phyloP scores from a whole-genome alignment of 352 stramenopile species.

The Globisporangium solare region DNA sequence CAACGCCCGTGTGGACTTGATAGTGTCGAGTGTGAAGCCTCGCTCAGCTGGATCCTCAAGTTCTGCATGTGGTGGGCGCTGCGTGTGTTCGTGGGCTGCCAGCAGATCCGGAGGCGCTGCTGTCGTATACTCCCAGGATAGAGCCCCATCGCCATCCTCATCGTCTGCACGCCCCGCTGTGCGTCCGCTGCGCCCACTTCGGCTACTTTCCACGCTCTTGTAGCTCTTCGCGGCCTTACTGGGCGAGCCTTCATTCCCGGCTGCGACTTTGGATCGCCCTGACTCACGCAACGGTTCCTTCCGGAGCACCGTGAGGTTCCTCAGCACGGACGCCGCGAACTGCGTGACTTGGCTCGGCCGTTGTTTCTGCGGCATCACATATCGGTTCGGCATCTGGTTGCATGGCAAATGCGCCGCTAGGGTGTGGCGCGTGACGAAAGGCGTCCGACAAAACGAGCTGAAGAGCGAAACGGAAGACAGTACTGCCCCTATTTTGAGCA shows the following conservation, averaged over 20 bases:
- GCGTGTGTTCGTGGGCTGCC: too few relatives aligned
- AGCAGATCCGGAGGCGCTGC: neutral
- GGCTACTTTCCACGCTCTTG: conserved; percentile 3
- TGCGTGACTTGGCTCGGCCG: conserved; percentile 1
- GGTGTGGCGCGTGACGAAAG: too few relatives aligned
- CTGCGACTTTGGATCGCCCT: conserved; percentile 6
- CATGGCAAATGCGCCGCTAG: too few relatives aligned
- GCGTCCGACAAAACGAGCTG: too few relatives aligned
- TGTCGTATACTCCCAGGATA: conserved; percentile 9
- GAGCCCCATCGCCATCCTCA: neutral
- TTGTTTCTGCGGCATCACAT: conserved; percentile 1
- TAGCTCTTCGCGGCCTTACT: conserved; percentile 8
- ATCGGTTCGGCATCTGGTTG: neutral
- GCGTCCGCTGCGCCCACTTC: conserved; percentile 3
- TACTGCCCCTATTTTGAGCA: too few relatives aligned
- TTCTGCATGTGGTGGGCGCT: too few relatives aligned
- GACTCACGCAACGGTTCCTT: neutral
- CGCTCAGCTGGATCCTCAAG: too few relatives aligned
- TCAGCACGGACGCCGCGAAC: conserved; percentile 9
- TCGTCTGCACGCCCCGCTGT: conserved; percentile 6
- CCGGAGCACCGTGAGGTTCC: neutral
- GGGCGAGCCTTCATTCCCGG: neutral
- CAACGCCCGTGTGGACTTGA: too few relatives aligned
- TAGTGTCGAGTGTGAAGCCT: too few relatives aligned
- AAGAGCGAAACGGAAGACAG: too few relatives aligned